Base-by-base conservation (phyloP, 129 eudicot genomes). In the Flaveria linearis region DNA sequence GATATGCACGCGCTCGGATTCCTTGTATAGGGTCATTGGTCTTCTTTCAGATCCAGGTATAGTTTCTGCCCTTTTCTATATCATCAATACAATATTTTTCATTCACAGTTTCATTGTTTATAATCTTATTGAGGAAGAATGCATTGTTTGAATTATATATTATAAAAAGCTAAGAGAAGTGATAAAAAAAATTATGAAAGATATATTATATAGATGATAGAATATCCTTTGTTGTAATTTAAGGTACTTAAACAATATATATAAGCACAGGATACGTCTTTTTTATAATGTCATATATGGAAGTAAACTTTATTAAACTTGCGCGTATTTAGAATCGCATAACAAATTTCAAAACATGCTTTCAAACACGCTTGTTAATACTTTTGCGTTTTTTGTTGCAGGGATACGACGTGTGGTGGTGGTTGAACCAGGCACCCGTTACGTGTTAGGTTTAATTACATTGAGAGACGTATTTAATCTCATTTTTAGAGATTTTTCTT, bases 41-140 rank as follows among this genome's bases (percentile, higher is more conserved):
- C 87, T 87, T 76, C 90, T 90, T 53, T 87, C 92, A 13, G 85
- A 84, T 64, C 92, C 92, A 77, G 85, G 96, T 87, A 65, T 23
- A 75, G 69, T 63, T 30, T 63, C 46, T 63, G 15, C 69, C 45
- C 46, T 28, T 63, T 30, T 61, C 39, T 26, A 13, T 28, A 62
- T 33, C 68, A 45, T 62, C 20, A 28, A 5, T 28, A 28, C 20
- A 62, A 62, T 9, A 25, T 28, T 62, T 62, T 62, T 26, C 18
- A 4, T 25, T 12, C 43, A 28, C 68, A 13, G 2, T 9, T 62
- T 30, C 20, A 33, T 62, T 62, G 68, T 62, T 62, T 25, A 12
- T 13, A 11, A 62, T 62, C 20, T 62, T 62, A 25, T 62, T 28
- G 20, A 28, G 13, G 43, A 62, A 12, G 6, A 15, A 1, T 12